Evolutionary conservation across 2,329 filamentous ascomycete genomes (phyloP), one percentile per base, ranked within the genome.

Genomic region (Phymatotrichopsis omnivora): DNA sequence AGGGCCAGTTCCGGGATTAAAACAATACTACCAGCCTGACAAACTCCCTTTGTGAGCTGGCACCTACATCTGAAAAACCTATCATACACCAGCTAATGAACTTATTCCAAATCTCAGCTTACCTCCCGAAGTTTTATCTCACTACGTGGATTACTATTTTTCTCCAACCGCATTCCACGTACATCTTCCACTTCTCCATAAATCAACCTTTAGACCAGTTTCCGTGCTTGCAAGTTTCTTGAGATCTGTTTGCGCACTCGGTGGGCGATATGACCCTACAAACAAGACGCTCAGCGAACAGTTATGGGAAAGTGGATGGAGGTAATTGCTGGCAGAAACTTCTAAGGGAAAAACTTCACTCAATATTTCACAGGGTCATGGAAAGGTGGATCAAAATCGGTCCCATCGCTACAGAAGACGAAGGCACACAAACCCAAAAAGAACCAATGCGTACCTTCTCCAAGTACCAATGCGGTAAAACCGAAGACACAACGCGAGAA

Each of bases 101-200:
- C 20, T 19, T 7, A 35, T 46, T 12, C 29, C 16, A 32, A 32
- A 30, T 31, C 19, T 17, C 38, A 58, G 56, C 29, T 43, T 58
- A 17, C 56, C 55, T 8, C 56, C 56, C 32, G 52, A 57, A 29
- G 37, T 58, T 11, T 45, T 58, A 5, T 55, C 54, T 4, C 56
- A 58, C 35, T 58, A 58, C 14, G 54, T 54, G 11, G 56, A 58
- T 36, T 58, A 58, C 24, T 58, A 58, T 42, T 58, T 58, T 33
- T 45, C 51, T 24, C 49, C 56, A 4, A 56, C 49, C 24, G 53
- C 56, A 12, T 58, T 58, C 31, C 56, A 58, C 36, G 52, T 53
- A 8, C 54, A 56, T 42, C 50, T 58, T 11, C 56, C 56, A 5
- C 40, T 58, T 11, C 42, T 58, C 11, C 56, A 58, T 32, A 57